Conservation (phyloP, 495 filamentous ascomycete species). For the Neurospora sublineolata region DNA sequence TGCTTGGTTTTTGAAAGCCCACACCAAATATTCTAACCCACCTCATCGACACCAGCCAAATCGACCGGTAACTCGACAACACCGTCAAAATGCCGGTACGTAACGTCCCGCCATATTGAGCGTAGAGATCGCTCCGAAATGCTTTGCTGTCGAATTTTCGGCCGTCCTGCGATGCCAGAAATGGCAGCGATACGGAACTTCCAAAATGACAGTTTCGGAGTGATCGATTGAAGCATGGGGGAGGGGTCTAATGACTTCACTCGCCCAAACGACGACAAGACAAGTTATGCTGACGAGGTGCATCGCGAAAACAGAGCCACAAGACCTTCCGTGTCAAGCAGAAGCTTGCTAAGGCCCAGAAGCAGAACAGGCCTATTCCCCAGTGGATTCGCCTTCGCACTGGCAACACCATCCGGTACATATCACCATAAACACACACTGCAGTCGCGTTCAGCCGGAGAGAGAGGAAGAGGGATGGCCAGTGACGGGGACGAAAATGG, state of each 20-base stretch:
- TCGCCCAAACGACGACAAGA: background rate
- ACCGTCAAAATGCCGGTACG: slow-evolving; percentile 78
- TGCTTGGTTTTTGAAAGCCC: slow-evolving; percentile 22
- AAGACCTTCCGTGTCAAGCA: slow-evolving; percentile 99
- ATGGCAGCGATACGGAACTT: background rate
- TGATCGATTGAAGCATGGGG: background rate
- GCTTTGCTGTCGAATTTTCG: background rate
- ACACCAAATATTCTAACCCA: slow-evolving; percentile 31
- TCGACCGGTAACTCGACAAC: slow-evolving; percentile 31
- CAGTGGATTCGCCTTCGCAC: slow-evolving; percentile 99
- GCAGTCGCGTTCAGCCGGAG: background rate
- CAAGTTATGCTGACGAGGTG: slow-evolving; percentile 8
- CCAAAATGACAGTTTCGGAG: background rate
- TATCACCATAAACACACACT: background rate
- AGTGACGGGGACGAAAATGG: background rate
- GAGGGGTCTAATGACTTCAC: slow-evolving; percentile 2
- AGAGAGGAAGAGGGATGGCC: background rate
- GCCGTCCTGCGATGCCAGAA: background rate
- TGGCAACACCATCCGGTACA: slow-evolving; percentile 95
- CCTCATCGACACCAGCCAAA: slow-evolving; percentile 24
- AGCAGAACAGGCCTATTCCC: slow-evolving; percentile 97
- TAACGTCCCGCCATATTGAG: slow-evolving; percentile 12
- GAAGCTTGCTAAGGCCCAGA: slow-evolving; percentile 99
- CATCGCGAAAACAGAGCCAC: slow-evolving; percentile 58
- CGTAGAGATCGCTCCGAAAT: background rate